Evolutionary conservation across 257 asterid genomes (phyloP).

Genomic region (Primulina huaijiensis): DNA sequence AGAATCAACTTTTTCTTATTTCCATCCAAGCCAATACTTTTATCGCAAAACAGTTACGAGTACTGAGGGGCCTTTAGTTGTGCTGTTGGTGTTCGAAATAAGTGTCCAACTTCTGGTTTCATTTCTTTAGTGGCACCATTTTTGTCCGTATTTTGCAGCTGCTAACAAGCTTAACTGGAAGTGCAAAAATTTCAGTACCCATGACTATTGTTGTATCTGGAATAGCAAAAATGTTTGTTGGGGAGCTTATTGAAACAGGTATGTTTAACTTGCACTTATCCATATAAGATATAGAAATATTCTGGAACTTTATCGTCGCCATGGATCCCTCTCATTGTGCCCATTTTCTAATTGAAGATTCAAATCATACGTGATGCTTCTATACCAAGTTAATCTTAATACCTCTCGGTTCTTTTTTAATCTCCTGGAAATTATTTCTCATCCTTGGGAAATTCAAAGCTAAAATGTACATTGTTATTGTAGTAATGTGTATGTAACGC

Average conservation of each 20-base stretch:
- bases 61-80: neutral
- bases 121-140: neutral
- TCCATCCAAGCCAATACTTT: neutral
- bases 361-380: neutral
- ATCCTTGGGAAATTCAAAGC: neutral
- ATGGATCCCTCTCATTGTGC: neutral
- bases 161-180: conserved; percentile 68
- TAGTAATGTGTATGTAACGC: neutral
- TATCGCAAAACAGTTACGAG: neutral
- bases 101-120: neutral
- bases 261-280: neutral
- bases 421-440: neutral
- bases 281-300: neutral
- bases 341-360: neutral
- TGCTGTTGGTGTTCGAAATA: neutral
- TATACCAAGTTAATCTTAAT: neutral
- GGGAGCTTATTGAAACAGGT: conserved; percentile 84
- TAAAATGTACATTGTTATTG: neutral
- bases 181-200: conserved; percentile 69
- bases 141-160: conserved; percentile 41
- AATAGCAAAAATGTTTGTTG: conserved; percentile 87
- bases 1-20: neutral
- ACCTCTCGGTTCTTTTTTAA: neutral
- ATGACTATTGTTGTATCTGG: conserved; percentile 86
- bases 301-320: neutral